phyloP scores from a whole-genome alignment of 2,329 filamentous ascomycete genomes.

The Colletotrichum sp. region DNA sequence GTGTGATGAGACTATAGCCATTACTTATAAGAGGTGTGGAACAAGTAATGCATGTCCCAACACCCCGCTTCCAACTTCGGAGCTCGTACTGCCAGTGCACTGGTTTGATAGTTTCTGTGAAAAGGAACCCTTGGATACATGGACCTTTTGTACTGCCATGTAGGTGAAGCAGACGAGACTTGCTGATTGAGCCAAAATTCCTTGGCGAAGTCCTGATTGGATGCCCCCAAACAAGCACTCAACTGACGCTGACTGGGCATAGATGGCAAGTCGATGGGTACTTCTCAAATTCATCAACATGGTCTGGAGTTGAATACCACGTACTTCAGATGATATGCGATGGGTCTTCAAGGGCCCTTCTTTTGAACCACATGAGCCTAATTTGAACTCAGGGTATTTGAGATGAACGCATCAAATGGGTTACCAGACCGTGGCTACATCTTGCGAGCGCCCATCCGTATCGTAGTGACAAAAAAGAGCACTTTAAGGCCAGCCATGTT shows the following conservation, averaged over 20 bases:
- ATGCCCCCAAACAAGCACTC: neutral
- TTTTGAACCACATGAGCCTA: neutral
- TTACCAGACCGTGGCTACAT: neutral
- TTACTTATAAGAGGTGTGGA: neutral
- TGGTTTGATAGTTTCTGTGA: neutral
- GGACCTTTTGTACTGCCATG: neutral
- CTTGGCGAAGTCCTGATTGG: neutral
- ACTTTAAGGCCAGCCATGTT: neutral
- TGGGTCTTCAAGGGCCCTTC: neutral
- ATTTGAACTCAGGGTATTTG: neutral
- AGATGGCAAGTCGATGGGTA: no score
- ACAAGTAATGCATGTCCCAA: neutral
- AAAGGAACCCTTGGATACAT: neutral
- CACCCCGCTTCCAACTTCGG: neutral
- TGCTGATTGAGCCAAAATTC: neutral
- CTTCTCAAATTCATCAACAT: no score
- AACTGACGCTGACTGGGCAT: neutral
- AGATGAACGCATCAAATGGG: neutral
- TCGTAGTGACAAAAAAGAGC: neutral
- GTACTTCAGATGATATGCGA: fast-evolving
- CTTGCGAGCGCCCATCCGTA: neutral
- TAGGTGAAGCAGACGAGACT: neutral
- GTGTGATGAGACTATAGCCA: neutral
- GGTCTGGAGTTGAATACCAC: no score
- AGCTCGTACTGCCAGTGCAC: neutral